Evolutionary conservation across 208 protist species (phyloP), one percentile per base, ranked within the genome.

Genomic region (Leishmania arabica): DNA sequence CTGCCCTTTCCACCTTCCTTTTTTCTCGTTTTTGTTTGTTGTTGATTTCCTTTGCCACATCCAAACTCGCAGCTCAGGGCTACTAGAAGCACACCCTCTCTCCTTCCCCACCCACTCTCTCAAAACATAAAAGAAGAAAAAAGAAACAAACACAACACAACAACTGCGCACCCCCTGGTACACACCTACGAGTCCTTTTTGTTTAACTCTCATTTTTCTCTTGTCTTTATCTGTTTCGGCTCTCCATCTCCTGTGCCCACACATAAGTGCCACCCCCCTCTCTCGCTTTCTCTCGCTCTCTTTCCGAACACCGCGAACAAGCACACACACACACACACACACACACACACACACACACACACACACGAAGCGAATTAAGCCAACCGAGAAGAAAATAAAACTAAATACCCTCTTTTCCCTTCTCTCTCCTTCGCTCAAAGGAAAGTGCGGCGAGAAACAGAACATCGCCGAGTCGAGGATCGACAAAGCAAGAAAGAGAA

Each of bases 41-140:
- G 15, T 64, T 31, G 7, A 45, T 79, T 49, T 9, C 45, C n/a
- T 19, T 60, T 73, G 42, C 68, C 68, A 73, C 68, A 7, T 53
- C 17, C 68, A 73, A 73, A 73, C 40, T 45, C 68, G 21, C 9
- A 49, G 8, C 45, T 6, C 24, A 73, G 42, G 68, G 40, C 37
- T 76, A 47, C 71, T 76, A 51, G 75, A 73, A 53, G 21, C 65
- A 31, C 37, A 72, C 42, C 37, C 77, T 51, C 58, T 31, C 66
- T 58, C 73, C 56, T 45, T 72, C 71, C 37, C 31, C 58, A 34
- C 56, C 21, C 31, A 3, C 31, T 0, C 31, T 6, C 62, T 34
- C 31, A 7, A 68, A 68, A 42, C 3, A 68, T n/a, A 0, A 42
- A 68, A 68, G 42, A 15, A 68, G 8, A 0, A 42, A 68, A 4